phyloP scores from a whole-genome alignment of 2,329 filamentous ascomycete species.

The Penicillium sp. region DNA sequence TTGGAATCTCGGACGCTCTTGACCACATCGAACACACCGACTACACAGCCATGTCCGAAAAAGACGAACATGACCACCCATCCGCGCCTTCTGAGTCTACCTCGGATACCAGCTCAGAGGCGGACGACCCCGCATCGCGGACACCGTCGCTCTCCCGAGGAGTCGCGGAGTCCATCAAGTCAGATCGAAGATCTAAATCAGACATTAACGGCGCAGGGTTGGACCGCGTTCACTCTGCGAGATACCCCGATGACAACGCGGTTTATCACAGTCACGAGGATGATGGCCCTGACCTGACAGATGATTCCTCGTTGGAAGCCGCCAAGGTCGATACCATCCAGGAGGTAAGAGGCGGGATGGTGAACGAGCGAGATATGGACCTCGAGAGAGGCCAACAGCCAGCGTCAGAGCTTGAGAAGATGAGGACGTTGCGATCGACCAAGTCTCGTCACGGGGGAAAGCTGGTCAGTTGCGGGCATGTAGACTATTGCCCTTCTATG shows the following conservation, averaged over 20 bases:
- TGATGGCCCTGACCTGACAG: constrained; percentile 11
- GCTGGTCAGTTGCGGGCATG: not conserved
- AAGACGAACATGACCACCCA: constrained; percentile 1
- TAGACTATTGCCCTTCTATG: not conserved
- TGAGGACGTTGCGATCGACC: constrained; percentile 24
- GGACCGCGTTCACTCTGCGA: constrained; percentile 31
- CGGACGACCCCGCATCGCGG: constrained; percentile 3
- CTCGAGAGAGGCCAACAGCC: constrained; percentile 23
- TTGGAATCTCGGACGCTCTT: not conserved
- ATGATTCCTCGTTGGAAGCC: constrained; percentile 9
- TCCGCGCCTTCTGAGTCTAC: constrained; percentile 1
- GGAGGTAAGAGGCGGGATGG: constrained; percentile 27
- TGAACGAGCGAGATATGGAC: constrained; percentile 31
- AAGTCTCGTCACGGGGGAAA: constrained; percentile 11
- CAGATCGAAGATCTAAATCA: constrained; percentile 4
- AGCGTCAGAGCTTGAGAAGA: constrained; percentile 25
- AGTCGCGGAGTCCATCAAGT: constrained; percentile 2
- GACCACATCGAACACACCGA: not conserved
- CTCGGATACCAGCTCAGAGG: constrained; percentile 6
- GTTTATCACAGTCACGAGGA: constrained; percentile 31
- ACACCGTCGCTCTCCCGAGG: constrained; percentile 1
- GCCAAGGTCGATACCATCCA: constrained; percentile 14
- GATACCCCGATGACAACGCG: constrained; percentile 37
- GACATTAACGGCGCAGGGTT: constrained; percentile 10
- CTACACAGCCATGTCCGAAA: constrained; percentile 5